Evolutionary conservation across 2,329 filamentous ascomycete species (phyloP).

Genomic region (Botrytis cinerea): DNA sequence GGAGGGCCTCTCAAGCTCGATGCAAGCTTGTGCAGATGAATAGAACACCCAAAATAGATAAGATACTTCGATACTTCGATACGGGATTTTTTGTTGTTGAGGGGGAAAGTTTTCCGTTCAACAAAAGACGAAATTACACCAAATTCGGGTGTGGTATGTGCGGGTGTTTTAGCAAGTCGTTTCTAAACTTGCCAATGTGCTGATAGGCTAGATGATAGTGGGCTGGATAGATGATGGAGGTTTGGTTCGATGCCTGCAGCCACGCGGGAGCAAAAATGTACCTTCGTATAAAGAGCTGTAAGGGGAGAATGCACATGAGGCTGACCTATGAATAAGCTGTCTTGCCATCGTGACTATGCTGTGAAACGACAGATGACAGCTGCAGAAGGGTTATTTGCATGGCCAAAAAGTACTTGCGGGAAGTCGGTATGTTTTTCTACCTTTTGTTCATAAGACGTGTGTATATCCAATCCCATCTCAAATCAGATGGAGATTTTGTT

Average conservation of each 20-base stretch:
- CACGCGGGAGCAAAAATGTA: slow-evolving; percentile 25
- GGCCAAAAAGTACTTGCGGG: slow-evolving; percentile 12
- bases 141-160: slow-evolving; percentile 19
- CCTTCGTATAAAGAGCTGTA: slow-evolving; percentile 24
- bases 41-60: neutral
- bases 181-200: slow-evolving; percentile 4
- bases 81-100: neutral
- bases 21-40: slow-evolving; percentile 10
- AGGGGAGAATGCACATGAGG: slow-evolving; percentile 24
- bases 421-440: slow-evolving; percentile 10
- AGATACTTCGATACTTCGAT: neutral
- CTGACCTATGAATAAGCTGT: slow-evolving; percentile 25
- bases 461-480: slow-evolving; percentile 22
- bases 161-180: slow-evolving; percentile 8
- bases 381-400: slow-evolving; percentile 26
- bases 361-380: slow-evolving; percentile 25
- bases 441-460: slow-evolving; percentile 22
- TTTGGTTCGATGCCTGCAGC: slow-evolving; percentile 24
- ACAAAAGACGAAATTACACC: slow-evolving; percentile 18
- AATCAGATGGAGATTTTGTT: slow-evolving; percentile 17
- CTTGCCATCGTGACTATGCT: slow-evolving; percentile 26
- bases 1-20: neutral
- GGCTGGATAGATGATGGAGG: slow-evolving; percentile 18
- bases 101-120: neutral
- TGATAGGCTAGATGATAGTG: slow-evolving; percentile 2